Evolutionary conservation across 345 rosid genomes (phyloP).

Genomic region (Orychophragmus violaceus): DNA sequence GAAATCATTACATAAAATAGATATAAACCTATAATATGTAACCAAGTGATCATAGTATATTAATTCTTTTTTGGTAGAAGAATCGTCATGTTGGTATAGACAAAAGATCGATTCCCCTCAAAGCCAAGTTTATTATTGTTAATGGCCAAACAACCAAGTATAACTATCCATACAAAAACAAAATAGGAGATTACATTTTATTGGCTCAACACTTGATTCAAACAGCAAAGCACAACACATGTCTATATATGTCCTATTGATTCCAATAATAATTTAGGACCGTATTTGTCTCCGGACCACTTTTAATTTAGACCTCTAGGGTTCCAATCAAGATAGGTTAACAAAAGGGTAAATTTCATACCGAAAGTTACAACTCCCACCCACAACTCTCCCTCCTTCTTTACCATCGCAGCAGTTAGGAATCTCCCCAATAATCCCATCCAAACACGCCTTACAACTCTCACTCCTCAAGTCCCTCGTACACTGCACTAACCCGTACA

Average conservation of each 20-base stretch:
- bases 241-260: not conserved
- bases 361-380: conserved; percentile 58
- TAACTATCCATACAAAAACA: not conserved
- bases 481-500: conserved; percentile 63
- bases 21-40: not conserved
- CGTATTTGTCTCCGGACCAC: not conserved
- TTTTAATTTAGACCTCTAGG: not conserved
- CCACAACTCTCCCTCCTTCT: conserved; percentile 55
- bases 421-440: conserved; percentile 40
- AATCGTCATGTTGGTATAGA: no score
- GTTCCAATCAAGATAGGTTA: not conserved
- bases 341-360: conserved; percentile 64
- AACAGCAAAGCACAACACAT: not conserved
- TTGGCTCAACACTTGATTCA: conserved; percentile 1
- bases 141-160: not conserved
- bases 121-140: not conserved
- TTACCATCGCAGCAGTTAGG: conserved; percentile 59
- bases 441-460: conserved; percentile 48
- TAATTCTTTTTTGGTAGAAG: no score
- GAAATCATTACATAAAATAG: not conserved
- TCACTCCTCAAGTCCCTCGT: conserved; percentile 45
- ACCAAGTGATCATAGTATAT: no score
- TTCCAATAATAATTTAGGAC: not conserved
- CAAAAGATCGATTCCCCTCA: no score
- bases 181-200: not conserved